Evolutionary conservation across 306 rosid genomes (phyloP).

Genomic region (Glycyrrhiza uralensis): DNA sequence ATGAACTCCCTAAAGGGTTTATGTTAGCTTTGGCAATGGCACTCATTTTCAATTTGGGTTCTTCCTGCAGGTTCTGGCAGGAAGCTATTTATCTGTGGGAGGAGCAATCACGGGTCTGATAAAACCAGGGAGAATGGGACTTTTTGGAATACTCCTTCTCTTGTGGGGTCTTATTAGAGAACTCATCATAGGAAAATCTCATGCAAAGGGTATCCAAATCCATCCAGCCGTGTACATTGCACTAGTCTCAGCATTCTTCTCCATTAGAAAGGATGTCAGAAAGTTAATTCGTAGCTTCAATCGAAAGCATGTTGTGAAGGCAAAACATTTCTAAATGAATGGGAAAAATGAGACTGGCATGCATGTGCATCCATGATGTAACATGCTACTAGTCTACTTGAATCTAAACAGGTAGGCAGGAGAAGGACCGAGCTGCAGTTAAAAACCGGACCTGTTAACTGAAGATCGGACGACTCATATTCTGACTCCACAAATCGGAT

Average conservation of each 20-base stretch:
- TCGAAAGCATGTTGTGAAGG: constrained; percentile 21
- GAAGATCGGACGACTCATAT: no score
- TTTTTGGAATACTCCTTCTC: constrained; percentile 61
- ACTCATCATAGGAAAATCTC: constrained; percentile 38
- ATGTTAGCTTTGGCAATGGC: not conserved
- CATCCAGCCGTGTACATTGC: constrained; percentile 63
- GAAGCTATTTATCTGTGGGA: constrained; percentile 77
- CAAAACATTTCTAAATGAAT: constrained; percentile 32
- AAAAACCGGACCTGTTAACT: no score
- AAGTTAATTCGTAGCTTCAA: constrained; percentile 52
- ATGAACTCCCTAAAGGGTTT: not conserved
- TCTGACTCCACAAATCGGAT: no score
- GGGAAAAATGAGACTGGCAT: not conserved
- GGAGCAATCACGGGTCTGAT: constrained; percentile 68
- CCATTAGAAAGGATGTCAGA: constrained; percentile 72
- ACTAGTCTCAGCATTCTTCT: constrained; percentile 60
- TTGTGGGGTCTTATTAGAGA: constrained; percentile 72
- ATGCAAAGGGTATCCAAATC: constrained; percentile 27
- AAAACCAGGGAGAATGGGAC: constrained; percentile 67
- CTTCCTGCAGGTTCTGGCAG: constrained; percentile 62
- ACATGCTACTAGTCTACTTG: not conserved
- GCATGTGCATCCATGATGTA: not conserved
- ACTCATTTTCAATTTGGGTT: constrained; percentile 24
- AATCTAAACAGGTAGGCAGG: not conserved
- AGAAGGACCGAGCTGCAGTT: no score